Evolutionary conservation across 352 stramenopile genomes (phyloP).

Genomic region (Blastocystis sp.): DNA sequence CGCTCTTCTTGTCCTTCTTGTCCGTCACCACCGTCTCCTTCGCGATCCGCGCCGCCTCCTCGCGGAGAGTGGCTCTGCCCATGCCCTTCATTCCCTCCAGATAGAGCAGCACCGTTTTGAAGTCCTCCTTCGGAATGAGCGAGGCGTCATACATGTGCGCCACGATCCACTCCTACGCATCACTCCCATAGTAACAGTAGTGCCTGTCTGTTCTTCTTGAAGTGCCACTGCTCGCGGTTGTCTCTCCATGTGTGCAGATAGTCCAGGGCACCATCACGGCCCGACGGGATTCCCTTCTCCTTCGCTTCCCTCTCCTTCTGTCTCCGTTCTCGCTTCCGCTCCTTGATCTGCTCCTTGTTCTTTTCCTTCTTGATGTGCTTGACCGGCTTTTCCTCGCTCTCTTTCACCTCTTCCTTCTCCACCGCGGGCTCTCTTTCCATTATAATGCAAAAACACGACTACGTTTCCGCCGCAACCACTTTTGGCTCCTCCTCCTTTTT

Average conservation of each 20-base stretch:
- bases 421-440: too few relatives aligned
- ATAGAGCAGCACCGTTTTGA: conserved; percentile 4
- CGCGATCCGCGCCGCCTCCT: not conserved
- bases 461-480: too few relatives aligned
- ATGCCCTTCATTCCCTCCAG: not conserved
- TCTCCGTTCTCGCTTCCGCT: too few relatives aligned
- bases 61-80: not conserved
- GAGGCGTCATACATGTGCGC: not conserved
- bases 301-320: too few relatives aligned
- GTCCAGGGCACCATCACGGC: not conserved
- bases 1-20: conserved; percentile 1
- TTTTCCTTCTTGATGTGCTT: not conserved
- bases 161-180: too few relatives aligned
- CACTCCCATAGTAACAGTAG: not conserved
- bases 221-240: not conserved
- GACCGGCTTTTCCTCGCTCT: not conserved
- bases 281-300: not conserved
- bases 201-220: conserved; percentile 1
- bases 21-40: not conserved
- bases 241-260: not conserved
- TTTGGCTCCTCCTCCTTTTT: conserved; percentile 15
- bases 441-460: too few relatives aligned
- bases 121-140: conserved; percentile 15
- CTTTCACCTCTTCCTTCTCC: not conserved
- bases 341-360: too few relatives aligned